These are phyloP conservation scores for Plicaturopsis crispa DNA, from an alignment of 768 basidiomycete genomes.

Conservation along the genomic window DNA sequence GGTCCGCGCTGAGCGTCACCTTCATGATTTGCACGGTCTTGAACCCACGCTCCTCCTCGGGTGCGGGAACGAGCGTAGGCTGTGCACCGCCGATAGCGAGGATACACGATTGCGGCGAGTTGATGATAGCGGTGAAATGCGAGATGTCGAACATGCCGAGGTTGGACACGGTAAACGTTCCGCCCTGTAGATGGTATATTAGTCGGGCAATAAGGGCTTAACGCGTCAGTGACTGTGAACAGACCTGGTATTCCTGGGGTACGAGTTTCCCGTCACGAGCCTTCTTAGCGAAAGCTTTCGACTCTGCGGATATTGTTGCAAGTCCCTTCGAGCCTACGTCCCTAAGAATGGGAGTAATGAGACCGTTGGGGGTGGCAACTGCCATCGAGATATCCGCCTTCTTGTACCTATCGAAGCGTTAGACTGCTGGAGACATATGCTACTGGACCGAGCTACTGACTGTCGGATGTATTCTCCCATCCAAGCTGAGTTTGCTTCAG, in stretches of 20 bases:
- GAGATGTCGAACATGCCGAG: constrained; percentile 95
- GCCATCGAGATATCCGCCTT: constrained; percentile 97
- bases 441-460: constrained; percentile 42
- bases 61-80: constrained; percentile 80
- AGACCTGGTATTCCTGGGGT: constrained; percentile 92
- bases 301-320: constrained; percentile 85
- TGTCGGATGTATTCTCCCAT: constrained; percentile 91
- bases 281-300: constrained; percentile 89
- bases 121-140: constrained; percentile 99
- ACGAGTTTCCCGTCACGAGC: constrained; percentile 95
- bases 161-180: constrained; percentile 98
- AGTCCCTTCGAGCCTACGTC: constrained; percentile 91
- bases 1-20: constrained; percentile 91
- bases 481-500: constrained; percentile 98
- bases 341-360: constrained; percentile 97
- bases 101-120: constrained; percentile 96
- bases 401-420: constrained; percentile 57
- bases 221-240: constrained; percentile 5
- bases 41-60: constrained; percentile 90
- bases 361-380: constrained; percentile 90
- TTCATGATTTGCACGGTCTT: constrained; percentile 92
- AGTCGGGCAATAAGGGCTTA: background rate
- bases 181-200: constrained; percentile 48
- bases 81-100: constrained; percentile 88
- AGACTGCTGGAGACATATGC: constrained; percentile 2